These are phyloP conservation scores for Mortierella sp. DNA, from an alignment of 371 early-diverging fungal species.

Conservation along the genomic window DNA sequence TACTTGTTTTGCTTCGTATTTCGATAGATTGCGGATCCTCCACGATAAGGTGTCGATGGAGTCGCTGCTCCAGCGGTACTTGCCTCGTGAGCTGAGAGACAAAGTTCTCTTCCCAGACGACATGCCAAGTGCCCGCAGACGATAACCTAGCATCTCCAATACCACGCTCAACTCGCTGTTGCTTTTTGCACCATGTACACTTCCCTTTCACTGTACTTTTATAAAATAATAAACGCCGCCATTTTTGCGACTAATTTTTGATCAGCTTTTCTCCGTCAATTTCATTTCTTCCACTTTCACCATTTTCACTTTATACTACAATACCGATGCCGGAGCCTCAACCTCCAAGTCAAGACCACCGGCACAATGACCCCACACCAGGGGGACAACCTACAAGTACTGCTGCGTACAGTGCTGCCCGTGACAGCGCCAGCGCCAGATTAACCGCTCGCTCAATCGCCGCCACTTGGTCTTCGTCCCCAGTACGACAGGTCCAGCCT, in stretches of 20 bases:
- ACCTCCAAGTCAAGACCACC: not conserved
- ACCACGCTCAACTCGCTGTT: slow-evolving; percentile 9
- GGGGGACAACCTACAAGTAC: not conserved
- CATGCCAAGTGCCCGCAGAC: slow-evolving; percentile 30
- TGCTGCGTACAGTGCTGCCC: not conserved
- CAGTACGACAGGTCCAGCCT: not conserved
- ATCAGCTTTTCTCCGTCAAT: not conserved
- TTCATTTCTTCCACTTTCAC: not conserved
- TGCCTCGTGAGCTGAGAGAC: slow-evolving; percentile 52
- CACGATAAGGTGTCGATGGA: slow-evolving; percentile 47
- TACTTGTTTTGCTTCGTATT: not conserved
- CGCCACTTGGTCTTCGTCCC: not conserved
- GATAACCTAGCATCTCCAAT: slow-evolving; percentile 9
- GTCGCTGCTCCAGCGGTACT: slow-evolving; percentile 48
- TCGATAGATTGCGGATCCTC: slow-evolving; percentile 35
- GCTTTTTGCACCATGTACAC: not conserved
- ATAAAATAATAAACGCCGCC: not conserved
- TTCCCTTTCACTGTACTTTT: not conserved
- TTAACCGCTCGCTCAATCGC: not conserved
- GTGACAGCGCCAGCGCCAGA: not conserved
- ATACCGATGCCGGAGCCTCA: not conserved
- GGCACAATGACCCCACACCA: not conserved
- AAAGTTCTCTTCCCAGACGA: slow-evolving; percentile 51
- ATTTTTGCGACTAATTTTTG: not conserved
- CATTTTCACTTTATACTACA: not conserved